Conservation (phyloP, 208 protist species). For the Balamuthia mandrillaris region DNA sequence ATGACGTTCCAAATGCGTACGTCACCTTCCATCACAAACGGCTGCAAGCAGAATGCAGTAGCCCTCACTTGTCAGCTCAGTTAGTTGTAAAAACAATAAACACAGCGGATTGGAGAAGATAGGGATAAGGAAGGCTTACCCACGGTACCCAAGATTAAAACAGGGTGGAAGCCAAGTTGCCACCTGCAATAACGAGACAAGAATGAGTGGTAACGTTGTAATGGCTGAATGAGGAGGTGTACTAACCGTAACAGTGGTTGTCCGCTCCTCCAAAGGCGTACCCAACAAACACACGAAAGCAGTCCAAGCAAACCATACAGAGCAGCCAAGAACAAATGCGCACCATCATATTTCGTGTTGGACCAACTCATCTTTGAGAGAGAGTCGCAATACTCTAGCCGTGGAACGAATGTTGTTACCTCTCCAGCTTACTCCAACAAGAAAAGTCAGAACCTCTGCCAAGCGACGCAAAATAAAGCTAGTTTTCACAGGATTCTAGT, state of each 20-base stretch:
- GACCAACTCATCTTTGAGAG: too few species aligned
- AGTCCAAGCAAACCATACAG: neutral
- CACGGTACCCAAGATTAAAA: slow-evolving; percentile 7
- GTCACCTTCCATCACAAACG: neutral
- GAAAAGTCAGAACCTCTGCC: too few species aligned
- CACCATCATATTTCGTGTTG: neutral
- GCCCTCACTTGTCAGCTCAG: neutral
- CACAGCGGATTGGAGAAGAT: neutral
- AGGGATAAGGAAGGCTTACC: neutral
- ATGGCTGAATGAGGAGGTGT: too few species aligned
- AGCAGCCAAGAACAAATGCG: neutral
- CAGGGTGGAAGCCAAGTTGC: slow-evolving; percentile 9
- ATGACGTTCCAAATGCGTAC: neutral
- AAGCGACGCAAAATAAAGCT: too few species aligned
- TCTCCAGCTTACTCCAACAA: too few species aligned
- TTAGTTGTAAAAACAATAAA: neutral
- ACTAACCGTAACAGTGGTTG: too few species aligned
- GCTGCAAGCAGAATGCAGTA: slow-evolving; percentile 3
- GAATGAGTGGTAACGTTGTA: too few species aligned
- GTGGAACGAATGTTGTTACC: too few species aligned
- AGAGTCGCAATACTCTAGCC: too few species aligned
- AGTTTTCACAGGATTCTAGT: too few species aligned
- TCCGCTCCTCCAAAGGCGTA: neutral
- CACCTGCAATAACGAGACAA: neutral
- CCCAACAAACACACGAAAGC: neutral